These are phyloP conservation scores for Komagataella ulmi DNA, from an alignment of 805 yeast genomes.

Conservation along the genomic window DNA sequence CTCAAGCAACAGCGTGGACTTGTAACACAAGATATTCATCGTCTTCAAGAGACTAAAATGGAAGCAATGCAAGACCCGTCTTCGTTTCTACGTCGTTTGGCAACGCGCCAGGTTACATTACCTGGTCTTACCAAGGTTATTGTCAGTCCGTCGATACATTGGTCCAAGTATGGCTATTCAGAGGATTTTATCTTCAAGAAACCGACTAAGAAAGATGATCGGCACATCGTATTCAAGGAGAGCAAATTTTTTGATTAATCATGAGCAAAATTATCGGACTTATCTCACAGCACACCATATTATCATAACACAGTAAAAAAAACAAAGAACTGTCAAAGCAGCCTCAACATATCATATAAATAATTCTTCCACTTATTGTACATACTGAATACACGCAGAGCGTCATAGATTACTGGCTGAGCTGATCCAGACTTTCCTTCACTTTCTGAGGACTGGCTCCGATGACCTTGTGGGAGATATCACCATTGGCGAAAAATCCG, in stretches of 20 bases:
- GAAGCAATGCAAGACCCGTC: conserved; percentile 4
- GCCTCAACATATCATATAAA: neutral
- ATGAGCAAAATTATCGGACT: neutral
- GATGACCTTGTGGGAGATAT: conserved; percentile 38
- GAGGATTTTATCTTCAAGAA: neutral
- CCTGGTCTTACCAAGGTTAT: conserved; percentile 6
- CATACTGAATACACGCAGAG: conserved; percentile 7
- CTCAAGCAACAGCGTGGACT: conserved; percentile 5
- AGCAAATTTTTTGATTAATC: conserved; percentile 1
- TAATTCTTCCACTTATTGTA: neutral
- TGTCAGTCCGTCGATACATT: conserved; percentile 4
- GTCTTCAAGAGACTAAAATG: conserved; percentile 3
- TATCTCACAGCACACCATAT: neutral
- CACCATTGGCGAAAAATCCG: conserved; percentile 46
- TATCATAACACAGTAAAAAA: neutral
- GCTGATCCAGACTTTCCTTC: conserved; percentile 10
- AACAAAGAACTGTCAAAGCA: neutral
- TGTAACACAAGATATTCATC: conserved; percentile 4
- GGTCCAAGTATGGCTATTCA: conserved; percentile 5
- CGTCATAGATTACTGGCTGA: neutral
- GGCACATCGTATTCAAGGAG: neutral
- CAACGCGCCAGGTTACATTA: conserved; percentile 2
- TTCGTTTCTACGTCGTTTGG: conserved; percentile 2
- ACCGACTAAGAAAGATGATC: neutral
- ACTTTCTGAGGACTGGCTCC: conserved; percentile 45